These are phyloP conservation scores for Sphaerulina vaccinii DNA, from an alignment of 2,329 filamentous ascomycete species.

Conservation along the genomic window DNA sequence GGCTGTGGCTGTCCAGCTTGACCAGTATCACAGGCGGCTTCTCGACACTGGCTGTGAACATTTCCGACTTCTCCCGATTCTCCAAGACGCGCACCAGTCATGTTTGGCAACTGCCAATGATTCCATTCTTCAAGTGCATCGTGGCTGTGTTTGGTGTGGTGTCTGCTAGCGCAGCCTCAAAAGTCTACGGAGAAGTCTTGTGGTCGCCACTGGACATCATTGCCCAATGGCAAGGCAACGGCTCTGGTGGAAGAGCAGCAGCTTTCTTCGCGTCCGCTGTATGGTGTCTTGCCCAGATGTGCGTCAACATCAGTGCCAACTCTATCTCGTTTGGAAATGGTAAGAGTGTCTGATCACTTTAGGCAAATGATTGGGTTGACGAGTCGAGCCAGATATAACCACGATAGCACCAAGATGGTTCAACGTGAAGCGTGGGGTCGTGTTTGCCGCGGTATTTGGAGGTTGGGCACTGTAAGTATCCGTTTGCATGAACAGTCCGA, in stretches of 20 bases:
- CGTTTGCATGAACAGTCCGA: too few species aligned
- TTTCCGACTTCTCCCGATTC: too few species aligned
- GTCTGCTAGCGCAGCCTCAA: slow-evolving; percentile 53
- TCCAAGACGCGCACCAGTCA: slow-evolving; percentile 18
- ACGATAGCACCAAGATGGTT: too few species aligned
- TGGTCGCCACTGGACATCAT: slow-evolving; percentile 24
- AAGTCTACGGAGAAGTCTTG: slow-evolving; percentile 47
- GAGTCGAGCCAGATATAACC: too few species aligned
- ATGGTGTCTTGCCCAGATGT: slow-evolving; percentile 58
- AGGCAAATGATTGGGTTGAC: too few species aligned
- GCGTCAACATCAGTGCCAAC: slow-evolving; percentile 54
- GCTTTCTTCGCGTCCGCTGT: slow-evolving; percentile 22
- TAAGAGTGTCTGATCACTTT: too few species aligned
- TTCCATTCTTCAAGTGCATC: slow-evolving; percentile 52
- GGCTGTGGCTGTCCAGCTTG: too few species aligned
- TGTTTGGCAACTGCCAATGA: slow-evolving; percentile 19
- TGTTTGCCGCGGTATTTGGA: too few species aligned
- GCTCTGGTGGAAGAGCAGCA: slow-evolving; percentile 22
- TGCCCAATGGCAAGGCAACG: slow-evolving; percentile 17
- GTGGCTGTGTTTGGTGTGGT: slow-evolving; percentile 56
- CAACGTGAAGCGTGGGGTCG: too few species aligned
- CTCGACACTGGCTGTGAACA: too few species aligned
- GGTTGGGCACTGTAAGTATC: too few species aligned
- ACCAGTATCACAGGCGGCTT: too few species aligned
- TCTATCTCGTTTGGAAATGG: slow-evolving; percentile 53